phyloP scores from a whole-genome alignment of 2,329 filamentous ascomycete species.

The Colletotrichum cordylinicola region DNA sequence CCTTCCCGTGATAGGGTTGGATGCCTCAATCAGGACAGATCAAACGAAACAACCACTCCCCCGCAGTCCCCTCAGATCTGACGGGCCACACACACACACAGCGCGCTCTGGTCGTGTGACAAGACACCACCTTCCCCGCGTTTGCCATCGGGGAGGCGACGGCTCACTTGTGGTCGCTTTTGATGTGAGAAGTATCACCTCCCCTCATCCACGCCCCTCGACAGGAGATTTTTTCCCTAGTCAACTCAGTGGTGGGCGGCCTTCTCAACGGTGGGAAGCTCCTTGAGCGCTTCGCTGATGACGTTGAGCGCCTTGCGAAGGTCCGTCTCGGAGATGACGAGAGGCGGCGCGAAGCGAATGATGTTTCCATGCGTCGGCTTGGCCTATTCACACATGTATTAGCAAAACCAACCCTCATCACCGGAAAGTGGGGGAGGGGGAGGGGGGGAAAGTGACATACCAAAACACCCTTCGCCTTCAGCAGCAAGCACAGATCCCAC shows the following conservation, averaged over 20 bases:
- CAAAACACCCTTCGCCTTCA: conserved; percentile 94
- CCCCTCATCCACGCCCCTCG: background rate
- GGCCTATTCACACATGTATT: conserved; percentile 62
- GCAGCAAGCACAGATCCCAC: conserved; percentile 94
- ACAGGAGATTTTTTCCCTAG: background rate
- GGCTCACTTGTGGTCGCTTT: background rate
- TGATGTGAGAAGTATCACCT: background rate
- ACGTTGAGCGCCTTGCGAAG: conserved; percentile 79
- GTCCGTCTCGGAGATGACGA: conserved; percentile 91
- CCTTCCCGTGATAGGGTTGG: background rate
- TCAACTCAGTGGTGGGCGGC: conserved; percentile 39
- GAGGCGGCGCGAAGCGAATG: conserved; percentile 93
- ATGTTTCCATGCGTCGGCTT: conserved; percentile 99
- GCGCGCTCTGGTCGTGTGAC: background rate
- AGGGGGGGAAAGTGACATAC: conserved; percentile 48
- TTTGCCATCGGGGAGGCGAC: background rate
- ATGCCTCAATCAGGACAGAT: background rate
- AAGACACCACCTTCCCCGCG: background rate
- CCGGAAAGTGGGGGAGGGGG: background rate
- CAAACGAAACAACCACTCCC: background rate
- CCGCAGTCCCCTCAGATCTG: background rate
- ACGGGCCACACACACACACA: background rate
- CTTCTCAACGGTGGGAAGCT: conserved; percentile 70
- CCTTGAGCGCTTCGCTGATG: conserved; percentile 81
- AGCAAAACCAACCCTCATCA: conserved; percentile 15